phyloP scores from a whole-genome alignment of 768 basidiomycete genomes.

The Boletus patriciae region DNA sequence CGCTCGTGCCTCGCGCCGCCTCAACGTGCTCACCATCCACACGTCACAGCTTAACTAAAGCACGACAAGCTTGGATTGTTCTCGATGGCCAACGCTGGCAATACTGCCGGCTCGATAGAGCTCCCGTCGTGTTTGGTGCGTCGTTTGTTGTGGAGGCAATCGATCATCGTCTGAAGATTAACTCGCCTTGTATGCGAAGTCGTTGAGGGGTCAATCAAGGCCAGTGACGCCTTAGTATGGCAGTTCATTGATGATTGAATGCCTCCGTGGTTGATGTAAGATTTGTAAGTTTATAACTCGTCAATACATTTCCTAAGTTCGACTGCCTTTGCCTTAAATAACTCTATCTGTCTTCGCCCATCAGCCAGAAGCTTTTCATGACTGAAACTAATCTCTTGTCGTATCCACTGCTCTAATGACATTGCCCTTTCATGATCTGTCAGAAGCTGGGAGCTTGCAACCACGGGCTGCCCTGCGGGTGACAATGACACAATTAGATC shows the following conservation, averaged over 20 bases:
- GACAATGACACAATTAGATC: constrained; percentile 18
- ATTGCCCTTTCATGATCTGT: constrained; percentile 60
- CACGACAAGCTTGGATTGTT: constrained; percentile 70
- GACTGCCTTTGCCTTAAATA: constrained; percentile 47
- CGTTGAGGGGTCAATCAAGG: too few species aligned
- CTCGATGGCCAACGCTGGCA: constrained; percentile 80
- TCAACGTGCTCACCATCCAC: too few species aligned
- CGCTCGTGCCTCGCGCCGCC: too few species aligned
- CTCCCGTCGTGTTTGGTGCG: constrained; percentile 20
- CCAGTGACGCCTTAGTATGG: too few species aligned
- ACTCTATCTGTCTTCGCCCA: constrained; percentile 49
- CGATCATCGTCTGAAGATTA: too few species aligned
- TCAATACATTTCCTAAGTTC: constrained; percentile 40
- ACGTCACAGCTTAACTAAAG: constrained; percentile 42
- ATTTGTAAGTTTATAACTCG: constrained; percentile 32
- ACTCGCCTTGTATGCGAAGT: constrained; percentile 7
- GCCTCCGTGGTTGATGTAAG: too few species aligned
- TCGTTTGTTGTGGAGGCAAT: not conserved
- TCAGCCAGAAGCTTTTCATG: constrained; percentile 58
- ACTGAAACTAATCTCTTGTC: constrained; percentile 69
- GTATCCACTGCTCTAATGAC: constrained; percentile 84
- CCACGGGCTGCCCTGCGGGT: constrained; percentile 8
- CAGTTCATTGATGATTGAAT: too few species aligned
- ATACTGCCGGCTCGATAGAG: constrained; percentile 56
- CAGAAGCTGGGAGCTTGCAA: constrained; percentile 18